These are phyloP conservation scores for Nemania sp. DNA, from an alignment of 2,329 filamentous ascomycete species.

Conservation along the genomic window DNA sequence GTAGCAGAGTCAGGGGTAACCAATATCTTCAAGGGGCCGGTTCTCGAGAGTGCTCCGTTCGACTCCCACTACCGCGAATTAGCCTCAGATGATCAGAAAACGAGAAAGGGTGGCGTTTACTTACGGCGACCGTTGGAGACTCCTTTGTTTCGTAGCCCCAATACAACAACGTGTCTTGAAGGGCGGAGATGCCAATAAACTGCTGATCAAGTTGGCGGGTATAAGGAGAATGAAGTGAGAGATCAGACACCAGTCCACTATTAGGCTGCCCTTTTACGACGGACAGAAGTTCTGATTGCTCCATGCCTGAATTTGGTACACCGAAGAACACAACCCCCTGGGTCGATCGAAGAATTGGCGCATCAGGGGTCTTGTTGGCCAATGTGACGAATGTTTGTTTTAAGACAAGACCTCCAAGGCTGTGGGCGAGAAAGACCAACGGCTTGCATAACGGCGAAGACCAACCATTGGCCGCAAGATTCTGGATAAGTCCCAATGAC, in stretches of 20 bases:
- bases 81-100: neutral
- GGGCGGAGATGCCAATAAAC: neutral
- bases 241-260: constrained; percentile 8
- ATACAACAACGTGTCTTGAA: constrained; percentile 1
- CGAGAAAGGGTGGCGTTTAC: neutral
- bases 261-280: constrained; percentile 4
- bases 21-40: constrained; percentile 15
- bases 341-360: constrained; percentile 2
- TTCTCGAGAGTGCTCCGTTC: neutral
- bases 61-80: neutral
- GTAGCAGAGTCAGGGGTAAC: constrained; percentile 25
- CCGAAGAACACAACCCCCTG: constrained; percentile 28
- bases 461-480: constrained; percentile 29
- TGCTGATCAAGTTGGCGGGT: constrained; percentile 10
- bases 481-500: constrained; percentile 24
- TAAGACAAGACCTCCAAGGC: constrained; percentile 35
- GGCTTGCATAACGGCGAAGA: constrained; percentile 25
- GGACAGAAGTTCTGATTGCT: constrained; percentile 14
- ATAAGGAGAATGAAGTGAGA: neutral
- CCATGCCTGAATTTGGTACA: constrained; percentile 24
- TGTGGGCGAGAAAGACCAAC: constrained; percentile 36
- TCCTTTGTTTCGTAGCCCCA: constrained; percentile 26
- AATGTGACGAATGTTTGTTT: neutral
- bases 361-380: neutral
- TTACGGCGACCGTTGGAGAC: constrained; percentile 21